These are phyloP conservation scores for Candida sp. DNA, from an alignment of 1,139 yeast genomes.

Conservation along the genomic window DNA sequence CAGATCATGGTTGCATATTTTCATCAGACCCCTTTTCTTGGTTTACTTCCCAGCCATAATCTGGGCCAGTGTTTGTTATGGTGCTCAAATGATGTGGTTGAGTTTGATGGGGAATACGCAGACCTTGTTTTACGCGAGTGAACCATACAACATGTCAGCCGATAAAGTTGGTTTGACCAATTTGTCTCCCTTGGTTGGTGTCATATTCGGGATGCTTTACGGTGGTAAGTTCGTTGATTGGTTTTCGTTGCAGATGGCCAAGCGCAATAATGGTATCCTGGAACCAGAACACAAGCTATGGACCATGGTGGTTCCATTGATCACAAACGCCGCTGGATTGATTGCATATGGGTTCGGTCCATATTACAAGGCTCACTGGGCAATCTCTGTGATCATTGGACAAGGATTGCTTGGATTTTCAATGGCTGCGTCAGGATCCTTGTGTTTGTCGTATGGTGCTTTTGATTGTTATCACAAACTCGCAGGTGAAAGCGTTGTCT, in stretches of 20 bases:
- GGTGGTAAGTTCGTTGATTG: constrained; percentile 50
- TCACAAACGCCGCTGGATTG: constrained; percentile 45
- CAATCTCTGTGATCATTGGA: constrained; percentile 55
- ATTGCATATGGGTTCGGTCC: constrained; percentile 42
- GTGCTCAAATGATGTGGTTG: constrained; percentile 64
- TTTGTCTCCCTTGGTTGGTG: constrained; percentile 44
- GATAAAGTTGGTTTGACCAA: constrained; percentile 45
- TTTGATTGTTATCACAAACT: constrained; percentile 62
- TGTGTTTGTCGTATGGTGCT: constrained; percentile 54
- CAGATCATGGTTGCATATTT: constrained; percentile 43
- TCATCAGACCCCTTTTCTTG: constrained; percentile 44
- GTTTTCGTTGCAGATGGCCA: constrained; percentile 36
- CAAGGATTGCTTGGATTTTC: constrained; percentile 60
- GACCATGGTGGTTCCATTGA: constrained; percentile 41
- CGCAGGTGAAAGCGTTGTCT: constrained; percentile 60
- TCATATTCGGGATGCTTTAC: constrained; percentile 41
- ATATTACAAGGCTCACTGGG: constrained; percentile 45
- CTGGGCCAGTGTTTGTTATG: constrained; percentile 68
- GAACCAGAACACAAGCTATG: constrained; percentile 48
- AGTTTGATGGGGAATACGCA: constrained; percentile 49
- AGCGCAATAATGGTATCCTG: constrained; percentile 39
- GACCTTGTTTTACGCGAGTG: constrained; percentile 38
- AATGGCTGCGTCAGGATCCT: constrained; percentile 59
- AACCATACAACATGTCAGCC: constrained; percentile 42
- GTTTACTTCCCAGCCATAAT: constrained; percentile 59